Evolutionary conservation across 768 basidiomycete genomes (phyloP).

Genomic region (Suillus subluteus): DNA sequence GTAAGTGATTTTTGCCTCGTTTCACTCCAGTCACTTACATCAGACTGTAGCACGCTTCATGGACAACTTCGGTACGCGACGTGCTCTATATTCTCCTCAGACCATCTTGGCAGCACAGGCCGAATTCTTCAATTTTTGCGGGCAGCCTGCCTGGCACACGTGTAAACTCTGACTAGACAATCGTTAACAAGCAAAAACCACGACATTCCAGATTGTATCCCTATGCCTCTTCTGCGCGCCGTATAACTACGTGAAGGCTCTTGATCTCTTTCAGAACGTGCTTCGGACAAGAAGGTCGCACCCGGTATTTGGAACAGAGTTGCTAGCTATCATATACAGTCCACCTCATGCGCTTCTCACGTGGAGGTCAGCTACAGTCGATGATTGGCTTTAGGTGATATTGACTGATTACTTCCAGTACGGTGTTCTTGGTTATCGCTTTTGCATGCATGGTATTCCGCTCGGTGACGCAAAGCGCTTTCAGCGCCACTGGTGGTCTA

Average conservation of each 20-base stretch:
- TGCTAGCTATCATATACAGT: constrained; percentile 34
- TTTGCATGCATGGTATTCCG: neutral
- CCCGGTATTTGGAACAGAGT: constrained; percentile 25
- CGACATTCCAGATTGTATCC: constrained; percentile 35
- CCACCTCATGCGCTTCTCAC: constrained; percentile 36
- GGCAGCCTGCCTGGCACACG: constrained; percentile 39
- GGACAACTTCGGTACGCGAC: constrained; percentile 42
- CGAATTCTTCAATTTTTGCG: constrained; percentile 39
- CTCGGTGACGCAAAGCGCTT: neutral
- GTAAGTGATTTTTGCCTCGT: neutral
- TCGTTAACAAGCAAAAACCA: constrained; percentile 16
- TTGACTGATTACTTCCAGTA: neutral
- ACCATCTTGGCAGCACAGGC: constrained; percentile 22
- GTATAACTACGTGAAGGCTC: constrained; percentile 42
- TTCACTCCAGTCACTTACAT: neutral
- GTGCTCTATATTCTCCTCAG: neutral
- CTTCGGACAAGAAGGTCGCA: constrained; percentile 25
- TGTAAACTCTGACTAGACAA: constrained; percentile 31
- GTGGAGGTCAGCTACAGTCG: constrained; percentile 28
- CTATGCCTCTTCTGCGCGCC: constrained; percentile 50
- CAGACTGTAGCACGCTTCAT: constrained; percentile 43
- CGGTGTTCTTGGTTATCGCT: neutral
- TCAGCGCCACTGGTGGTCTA: neutral
- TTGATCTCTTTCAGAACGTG: constrained; percentile 20
- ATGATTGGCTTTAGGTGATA: neutral